A percentile compares a stretch with the other conserved stretches of the same genome.
Evolutionary conservation across 371 early-diverging fungal species (phyloP).

Genomic region (Syncephalastrum sp.): DNA sequence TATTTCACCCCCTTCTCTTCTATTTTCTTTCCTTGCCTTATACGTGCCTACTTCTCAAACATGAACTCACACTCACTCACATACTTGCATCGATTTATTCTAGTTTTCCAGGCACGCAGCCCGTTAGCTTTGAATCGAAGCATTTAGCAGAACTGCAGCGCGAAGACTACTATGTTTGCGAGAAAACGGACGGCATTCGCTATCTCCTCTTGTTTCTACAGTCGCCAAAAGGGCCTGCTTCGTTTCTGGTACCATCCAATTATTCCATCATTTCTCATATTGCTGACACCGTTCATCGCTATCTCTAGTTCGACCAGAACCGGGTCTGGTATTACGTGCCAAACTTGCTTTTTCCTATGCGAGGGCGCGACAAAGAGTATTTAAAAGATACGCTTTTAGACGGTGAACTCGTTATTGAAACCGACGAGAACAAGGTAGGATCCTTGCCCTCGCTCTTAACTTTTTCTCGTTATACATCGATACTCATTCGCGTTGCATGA

Average conservation of each 20-base stretch:
- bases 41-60: no score
- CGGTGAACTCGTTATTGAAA: constrained; percentile 72
- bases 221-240: constrained; percentile 56
- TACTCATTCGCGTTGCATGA: constrained; percentile 1
- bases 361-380: constrained; percentile 54
- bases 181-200: constrained; percentile 89
- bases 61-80: no score
- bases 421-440: constrained; percentile 10
- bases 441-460: background rate
- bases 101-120: constrained; percentile 91
- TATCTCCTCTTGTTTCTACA: constrained; percentile 65
- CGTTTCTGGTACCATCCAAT: constrained; percentile 56
- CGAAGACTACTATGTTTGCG: constrained; percentile 88
- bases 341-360: constrained; percentile 58
- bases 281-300: background rate
- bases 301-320: constrained; percentile 67
- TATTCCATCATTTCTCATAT: background rate
- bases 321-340: constrained; percentile 64
- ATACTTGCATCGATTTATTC: background rate
- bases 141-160: constrained; percentile 67
- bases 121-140: constrained; percentile 69
- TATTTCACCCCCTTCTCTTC: constrained; percentile 1
- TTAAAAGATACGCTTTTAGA: constrained; percentile 76
- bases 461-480: background rate
- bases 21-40: background rate